Conservation (phyloP, 129 eudicot genomes). For the Daucus carota region DNA sequence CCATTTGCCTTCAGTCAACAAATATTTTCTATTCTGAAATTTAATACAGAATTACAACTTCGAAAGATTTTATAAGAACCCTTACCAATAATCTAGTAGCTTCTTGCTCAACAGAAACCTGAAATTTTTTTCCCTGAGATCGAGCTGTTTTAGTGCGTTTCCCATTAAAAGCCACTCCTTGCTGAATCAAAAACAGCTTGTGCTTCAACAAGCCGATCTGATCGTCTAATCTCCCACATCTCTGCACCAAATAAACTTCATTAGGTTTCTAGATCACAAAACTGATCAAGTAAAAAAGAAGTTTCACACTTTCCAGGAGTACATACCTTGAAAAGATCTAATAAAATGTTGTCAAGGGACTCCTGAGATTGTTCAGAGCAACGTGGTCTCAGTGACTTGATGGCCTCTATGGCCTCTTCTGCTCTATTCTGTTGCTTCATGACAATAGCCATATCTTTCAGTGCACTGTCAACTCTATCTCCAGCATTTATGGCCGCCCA, state of each 20-base stretch:
- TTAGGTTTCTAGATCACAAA: background rate
- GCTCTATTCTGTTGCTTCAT: slow-evolving; percentile 98
- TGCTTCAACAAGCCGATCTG: slow-evolving; percentile 77
- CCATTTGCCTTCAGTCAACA: background rate
- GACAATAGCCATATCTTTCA: slow-evolving; percentile 98
- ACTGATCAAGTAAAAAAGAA: background rate
- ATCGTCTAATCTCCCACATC: slow-evolving; percentile 98
- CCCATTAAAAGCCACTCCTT: slow-evolving; percentile 96
- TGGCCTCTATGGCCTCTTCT: slow-evolving; percentile 94
- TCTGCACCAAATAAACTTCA: slow-evolving; percentile 30
- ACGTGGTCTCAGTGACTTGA: slow-evolving; percentile 62
- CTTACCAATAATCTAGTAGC: slow-evolving; percentile 89
- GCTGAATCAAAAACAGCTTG: slow-evolving; percentile 79
- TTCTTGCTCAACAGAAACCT: slow-evolving; percentile 95
- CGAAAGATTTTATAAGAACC: background rate
- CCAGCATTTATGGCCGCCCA: slow-evolving; percentile 99
- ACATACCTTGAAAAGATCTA: slow-evolving; percentile 83
- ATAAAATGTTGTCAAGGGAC: slow-evolving; percentile 81
- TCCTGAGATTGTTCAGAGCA: slow-evolving; percentile 97
- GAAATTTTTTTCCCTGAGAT: slow-evolving; percentile 97
- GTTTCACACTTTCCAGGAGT: background rate
- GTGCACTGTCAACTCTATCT: slow-evolving; percentile 94
- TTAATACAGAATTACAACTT: no score
- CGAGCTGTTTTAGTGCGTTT: slow-evolving; percentile 92
- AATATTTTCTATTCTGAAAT: no score